Conservation (phyloP, 2,329 filamentous ascomycete genomes). For the Zymoseptoria pseudotritici region DNA sequence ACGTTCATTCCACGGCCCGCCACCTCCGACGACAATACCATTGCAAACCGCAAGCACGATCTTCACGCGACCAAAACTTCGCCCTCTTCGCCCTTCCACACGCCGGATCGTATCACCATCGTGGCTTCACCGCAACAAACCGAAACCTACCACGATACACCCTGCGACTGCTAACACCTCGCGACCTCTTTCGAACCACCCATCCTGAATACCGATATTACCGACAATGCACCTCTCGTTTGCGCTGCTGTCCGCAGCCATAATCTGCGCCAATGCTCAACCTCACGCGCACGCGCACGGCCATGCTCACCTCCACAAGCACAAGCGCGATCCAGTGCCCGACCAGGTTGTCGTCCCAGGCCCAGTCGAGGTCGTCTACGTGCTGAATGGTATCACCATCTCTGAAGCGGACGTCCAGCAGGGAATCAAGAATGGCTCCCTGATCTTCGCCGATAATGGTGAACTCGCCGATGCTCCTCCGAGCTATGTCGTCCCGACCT, state of each 20-base stretch:
- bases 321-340: constrained; percentile 45
- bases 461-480: constrained; percentile 23
- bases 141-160: constrained; percentile 8
- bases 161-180: constrained; percentile 2
- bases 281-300: constrained; percentile 46
- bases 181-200: constrained; percentile 6
- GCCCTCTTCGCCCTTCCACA: neutral
- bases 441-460: constrained; percentile 54
- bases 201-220: constrained; percentile 1
- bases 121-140: constrained; percentile 19
- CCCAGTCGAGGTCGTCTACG: constrained; percentile 62
- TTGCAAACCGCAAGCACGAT: neutral
- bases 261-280: constrained; percentile 47
- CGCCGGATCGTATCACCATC: constrained; percentile 8
- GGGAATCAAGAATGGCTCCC: constrained; percentile 62
- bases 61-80: neutral
- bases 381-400: constrained; percentile 59
- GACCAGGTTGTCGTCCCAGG: constrained; percentile 49
- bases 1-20: neutral
- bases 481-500: constrained; percentile 14
- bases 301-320: constrained; percentile 54
- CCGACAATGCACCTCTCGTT: constrained; percentile 31
- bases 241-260: constrained; percentile 30
- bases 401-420: constrained; percentile 57
- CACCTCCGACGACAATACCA: neutral